Evolutionary conservation across 257 asterid species (phyloP).

Genomic region (Schizonepeta tenuifolia): DNA sequence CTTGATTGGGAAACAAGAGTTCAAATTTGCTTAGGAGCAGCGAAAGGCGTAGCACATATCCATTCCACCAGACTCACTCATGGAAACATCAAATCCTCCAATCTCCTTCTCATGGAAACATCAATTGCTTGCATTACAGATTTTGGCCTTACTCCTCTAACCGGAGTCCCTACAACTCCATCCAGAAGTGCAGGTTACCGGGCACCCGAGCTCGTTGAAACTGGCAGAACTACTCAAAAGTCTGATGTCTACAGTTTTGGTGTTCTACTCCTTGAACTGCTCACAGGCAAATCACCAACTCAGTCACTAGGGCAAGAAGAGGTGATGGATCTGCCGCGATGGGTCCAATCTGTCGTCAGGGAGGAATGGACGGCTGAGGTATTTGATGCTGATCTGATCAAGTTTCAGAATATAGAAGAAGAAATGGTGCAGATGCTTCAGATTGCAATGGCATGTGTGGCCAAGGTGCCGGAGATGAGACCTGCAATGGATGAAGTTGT

Average conservation of each 20-base stretch:
- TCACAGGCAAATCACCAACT: conserved; percentile 67
- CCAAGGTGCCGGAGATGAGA: conserved; percentile 54
- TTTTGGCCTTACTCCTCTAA: conserved; percentile 54
- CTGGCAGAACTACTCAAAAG: conserved; percentile 54
- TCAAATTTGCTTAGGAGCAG: conserved; percentile 61
- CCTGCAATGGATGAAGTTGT: conserved; percentile 66
- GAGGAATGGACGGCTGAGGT: conserved; percentile 90
- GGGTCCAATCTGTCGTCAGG: conserved; percentile 77
- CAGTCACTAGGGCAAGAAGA: conserved; percentile 57
- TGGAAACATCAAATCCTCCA: conserved; percentile 76
- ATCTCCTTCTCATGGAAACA: conserved; percentile 54
- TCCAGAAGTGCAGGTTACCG: conserved; percentile 55
- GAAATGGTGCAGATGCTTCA: conserved; percentile 83
- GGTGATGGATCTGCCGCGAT: conserved; percentile 58
- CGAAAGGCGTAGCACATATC: conserved; percentile 68
- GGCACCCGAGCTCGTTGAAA: conserved; percentile 62
- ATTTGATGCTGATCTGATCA: conserved; percentile 57
- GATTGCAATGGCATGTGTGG: conserved; percentile 73
- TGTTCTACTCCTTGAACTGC: conserved; percentile 68
- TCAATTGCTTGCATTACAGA: conserved; percentile 53
- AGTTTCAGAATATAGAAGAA: conserved; percentile 54
- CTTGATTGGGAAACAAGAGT: conserved; percentile 74
- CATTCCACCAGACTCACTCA: conserved; percentile 57
- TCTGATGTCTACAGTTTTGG: conserved; percentile 75
- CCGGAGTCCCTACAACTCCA: conserved; percentile 49